Percentiles rank a stretch among this genome's conserved stretches.
phyloP scores from a whole-genome alignment of 148 eudicot genomes.

The Vaccinium vitisidaea region DNA sequence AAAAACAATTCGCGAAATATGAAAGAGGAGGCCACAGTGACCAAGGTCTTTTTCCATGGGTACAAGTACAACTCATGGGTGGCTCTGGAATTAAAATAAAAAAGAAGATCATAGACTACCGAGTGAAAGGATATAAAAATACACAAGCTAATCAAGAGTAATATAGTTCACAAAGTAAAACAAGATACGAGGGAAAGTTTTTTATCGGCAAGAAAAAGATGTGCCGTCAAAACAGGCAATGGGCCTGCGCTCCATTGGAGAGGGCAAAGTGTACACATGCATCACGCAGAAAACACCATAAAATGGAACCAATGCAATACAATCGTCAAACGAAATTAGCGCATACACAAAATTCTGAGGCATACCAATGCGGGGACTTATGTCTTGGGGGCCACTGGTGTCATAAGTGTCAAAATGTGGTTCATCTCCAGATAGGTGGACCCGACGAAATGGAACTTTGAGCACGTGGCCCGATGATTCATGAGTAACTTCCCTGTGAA shows the following conservation, averaged over 20 bases:
- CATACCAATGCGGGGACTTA: constrained; percentile 73
- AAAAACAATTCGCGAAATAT: background rate
- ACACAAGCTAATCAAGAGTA: background rate
- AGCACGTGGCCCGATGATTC: constrained; percentile 81
- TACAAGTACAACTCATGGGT: background rate
- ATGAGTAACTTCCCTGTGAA: constrained; percentile 71
- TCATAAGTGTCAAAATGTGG: constrained; percentile 93
- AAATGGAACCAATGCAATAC: background rate
- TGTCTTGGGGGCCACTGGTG: constrained; percentile 94
- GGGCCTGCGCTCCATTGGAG: background rate
- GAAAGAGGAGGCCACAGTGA: background rate
- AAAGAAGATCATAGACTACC: no score
- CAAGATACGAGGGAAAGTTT: background rate
- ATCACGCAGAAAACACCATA: background rate
- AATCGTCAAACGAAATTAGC: background rate
- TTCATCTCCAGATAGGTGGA: constrained; percentile 87
- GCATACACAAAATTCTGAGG: background rate
- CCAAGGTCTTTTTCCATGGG: background rate
- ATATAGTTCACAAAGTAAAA: background rate
- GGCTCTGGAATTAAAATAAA: background rate
- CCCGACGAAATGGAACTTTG: constrained; percentile 86
- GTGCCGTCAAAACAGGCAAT: background rate
- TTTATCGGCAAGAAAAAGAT: background rate
- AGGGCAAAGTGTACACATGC: background rate
- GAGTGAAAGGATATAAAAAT: background rate